These are phyloP conservation scores for Candida sp. DNA, from an alignment of 1,139 yeast genomes.

Conservation along the genomic window DNA sequence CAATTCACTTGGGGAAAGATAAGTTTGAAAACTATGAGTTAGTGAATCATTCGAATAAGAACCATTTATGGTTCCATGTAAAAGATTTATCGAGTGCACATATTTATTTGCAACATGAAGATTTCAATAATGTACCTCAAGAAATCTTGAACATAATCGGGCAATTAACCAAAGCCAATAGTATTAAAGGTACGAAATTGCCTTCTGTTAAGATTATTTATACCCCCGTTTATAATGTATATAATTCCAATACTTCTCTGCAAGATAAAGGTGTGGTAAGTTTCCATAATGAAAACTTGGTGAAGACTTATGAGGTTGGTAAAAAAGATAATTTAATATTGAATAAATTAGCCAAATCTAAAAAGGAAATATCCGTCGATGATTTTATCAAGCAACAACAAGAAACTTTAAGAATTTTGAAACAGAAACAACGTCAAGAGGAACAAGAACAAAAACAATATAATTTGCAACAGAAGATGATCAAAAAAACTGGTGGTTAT, in stretches of 20 bases:
- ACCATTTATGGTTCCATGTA: conserved; percentile 82
- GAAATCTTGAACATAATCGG: conserved; percentile 59
- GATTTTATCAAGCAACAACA: conserved; percentile 46
- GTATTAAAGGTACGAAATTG: conserved; percentile 74
- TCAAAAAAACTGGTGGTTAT: conserved; percentile 45
- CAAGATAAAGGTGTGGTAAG: conserved; percentile 89
- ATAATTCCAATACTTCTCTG: conserved; percentile 51
- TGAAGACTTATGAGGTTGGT: conserved; percentile 53
- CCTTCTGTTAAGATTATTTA: conserved; percentile 68
- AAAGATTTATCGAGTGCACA: conserved; percentile 82
- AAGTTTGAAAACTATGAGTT: conserved; percentile 74
- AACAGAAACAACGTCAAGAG: conserved; percentile 29
- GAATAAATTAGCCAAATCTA: conserved; percentile 66
- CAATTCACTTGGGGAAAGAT: conserved; percentile 71
- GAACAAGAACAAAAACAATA: conserved; percentile 18
- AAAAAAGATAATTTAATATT: conserved; percentile 61
- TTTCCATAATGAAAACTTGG: conserved; percentile 54
- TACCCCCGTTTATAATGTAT: conserved; percentile 75
- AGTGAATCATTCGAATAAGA: conserved; percentile 65
- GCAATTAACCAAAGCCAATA: conserved; percentile 77
- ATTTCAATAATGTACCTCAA: conserved; percentile 40
- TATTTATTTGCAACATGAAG: conserved; percentile 62
- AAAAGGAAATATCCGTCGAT: conserved; percentile 45
- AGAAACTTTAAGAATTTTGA: conserved; percentile 32
- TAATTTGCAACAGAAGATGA: conserved; percentile 20